Conservation (phyloP, 2,329 filamentous ascomycete genomes). For the Colletotrichum orchidophilum region DNA sequence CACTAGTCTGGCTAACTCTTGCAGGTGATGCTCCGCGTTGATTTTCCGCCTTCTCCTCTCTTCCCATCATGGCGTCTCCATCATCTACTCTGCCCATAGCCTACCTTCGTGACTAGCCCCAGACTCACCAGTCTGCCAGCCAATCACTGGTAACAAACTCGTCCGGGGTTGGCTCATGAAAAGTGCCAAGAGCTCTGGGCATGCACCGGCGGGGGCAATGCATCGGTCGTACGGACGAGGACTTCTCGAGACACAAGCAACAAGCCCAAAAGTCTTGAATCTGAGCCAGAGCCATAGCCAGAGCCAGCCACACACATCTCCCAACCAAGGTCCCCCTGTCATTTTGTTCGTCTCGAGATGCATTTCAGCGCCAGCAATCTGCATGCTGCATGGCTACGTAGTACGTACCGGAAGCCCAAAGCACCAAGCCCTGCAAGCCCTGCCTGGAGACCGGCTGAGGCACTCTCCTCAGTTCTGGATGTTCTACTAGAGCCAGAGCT, state of each 20-base stretch:
- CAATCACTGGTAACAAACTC: conserved; percentile 9
- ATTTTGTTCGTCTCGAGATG: not conserved
- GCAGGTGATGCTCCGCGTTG: not conserved
- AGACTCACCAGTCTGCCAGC: conserved; percentile 7
- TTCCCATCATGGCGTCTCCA: not conserved
- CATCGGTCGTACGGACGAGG: conserved; percentile 14
- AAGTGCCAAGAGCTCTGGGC: conserved; percentile 27
- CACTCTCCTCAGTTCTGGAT: not conserved
- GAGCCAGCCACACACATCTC: not conserved
- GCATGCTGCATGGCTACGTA: conserved; percentile 3
- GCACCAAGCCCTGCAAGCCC: not conserved
- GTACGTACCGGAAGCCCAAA: not conserved
- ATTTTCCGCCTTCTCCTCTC: not conserved
- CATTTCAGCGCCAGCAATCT: not conserved
- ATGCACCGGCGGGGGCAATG: conserved; percentile 12
- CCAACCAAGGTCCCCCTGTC: not conserved
- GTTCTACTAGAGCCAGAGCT: too few species aligned
- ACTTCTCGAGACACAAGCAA: not conserved
- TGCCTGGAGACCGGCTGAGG: not conserved
- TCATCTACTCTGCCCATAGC: not conserved
- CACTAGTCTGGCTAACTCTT: not conserved
- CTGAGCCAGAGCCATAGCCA: not conserved
- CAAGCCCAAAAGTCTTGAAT: not conserved
- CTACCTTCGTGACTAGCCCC: conserved; percentile 1
- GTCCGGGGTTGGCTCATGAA: not conserved